Percentiles rank a stretch among this genome's conserved stretches.
Evolutionary conservation across 805 yeast species (phyloP).

Genomic region (Suhomyces sp.): DNA sequence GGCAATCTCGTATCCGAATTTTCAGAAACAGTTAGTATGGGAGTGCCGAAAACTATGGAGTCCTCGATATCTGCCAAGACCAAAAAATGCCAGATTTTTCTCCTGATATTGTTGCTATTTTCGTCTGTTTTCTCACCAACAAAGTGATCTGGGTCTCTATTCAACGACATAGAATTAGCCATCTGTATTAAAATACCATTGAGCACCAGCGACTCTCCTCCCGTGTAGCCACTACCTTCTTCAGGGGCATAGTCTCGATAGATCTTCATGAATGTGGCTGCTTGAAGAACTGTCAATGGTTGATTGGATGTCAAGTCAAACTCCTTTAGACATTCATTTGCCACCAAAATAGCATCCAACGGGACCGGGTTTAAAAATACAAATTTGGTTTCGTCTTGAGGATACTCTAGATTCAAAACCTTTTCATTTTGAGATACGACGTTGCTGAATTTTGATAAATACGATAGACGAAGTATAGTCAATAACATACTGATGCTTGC

Average conservation of each 20-base stretch:
- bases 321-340: slow-evolving; percentile 11
- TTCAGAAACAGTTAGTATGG: slow-evolving; percentile 6
- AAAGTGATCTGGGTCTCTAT: slow-evolving; percentile 38
- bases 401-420: not conserved
- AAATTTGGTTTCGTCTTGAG: not conserved
- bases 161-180: slow-evolving; percentile 36
- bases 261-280: slow-evolving; percentile 13
- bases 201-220: slow-evolving; percentile 15
- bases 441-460: slow-evolving; percentile 15
- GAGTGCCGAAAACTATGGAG: slow-evolving; percentile 23
- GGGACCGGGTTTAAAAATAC: slow-evolving; percentile 14
- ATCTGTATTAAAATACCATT: slow-evolving; percentile 29
- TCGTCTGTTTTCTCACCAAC: slow-evolving; percentile 12
- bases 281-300: slow-evolving; percentile 17
- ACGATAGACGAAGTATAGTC: slow-evolving; percentile 15
- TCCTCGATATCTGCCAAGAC: slow-evolving; percentile 42
- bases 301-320: slow-evolving; percentile 10
- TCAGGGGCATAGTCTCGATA: slow-evolving; percentile 14
- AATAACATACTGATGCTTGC: slow-evolving; percentile 13
- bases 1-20: slow-evolving; percentile 50
- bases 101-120: slow-evolving; percentile 34
- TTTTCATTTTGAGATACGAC: slow-evolving; percentile 10
- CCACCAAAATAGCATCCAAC: slow-evolving; percentile 13
- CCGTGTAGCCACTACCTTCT: slow-evolving; percentile 8
- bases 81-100: slow-evolving; percentile 58